These are phyloP conservation scores for Taiwanofungus camphoratus DNA, from an alignment of 1,284 basidiomycete species.

Conservation along the genomic window DNA sequence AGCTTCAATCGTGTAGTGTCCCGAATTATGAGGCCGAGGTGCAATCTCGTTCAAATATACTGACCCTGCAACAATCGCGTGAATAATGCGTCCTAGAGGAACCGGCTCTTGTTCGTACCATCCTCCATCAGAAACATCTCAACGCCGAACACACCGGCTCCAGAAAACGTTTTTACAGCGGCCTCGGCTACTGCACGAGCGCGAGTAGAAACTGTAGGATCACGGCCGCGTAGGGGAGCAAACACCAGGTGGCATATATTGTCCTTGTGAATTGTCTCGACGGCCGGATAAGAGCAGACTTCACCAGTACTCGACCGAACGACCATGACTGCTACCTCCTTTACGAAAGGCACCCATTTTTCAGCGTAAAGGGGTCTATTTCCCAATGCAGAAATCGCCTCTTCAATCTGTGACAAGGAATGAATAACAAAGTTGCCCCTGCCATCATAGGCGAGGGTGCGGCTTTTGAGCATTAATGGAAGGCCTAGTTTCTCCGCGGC, in stretches of 20 bases:
- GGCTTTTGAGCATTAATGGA: conserved; percentile 95
- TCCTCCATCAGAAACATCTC: conserved; percentile 95
- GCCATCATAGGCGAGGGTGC: conserved; percentile 95
- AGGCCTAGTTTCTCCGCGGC: conserved; percentile 64
- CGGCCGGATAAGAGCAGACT: conserved; percentile 83
- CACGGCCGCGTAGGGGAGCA: conserved; percentile 69
- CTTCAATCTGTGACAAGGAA: conserved; percentile 45
- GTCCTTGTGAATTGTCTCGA: conserved; percentile 94
- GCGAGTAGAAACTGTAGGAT: conserved; percentile 50
- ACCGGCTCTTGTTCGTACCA: conserved; percentile 45
- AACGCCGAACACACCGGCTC: conserved; percentile 96
- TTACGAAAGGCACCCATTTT: conserved; percentile 85
- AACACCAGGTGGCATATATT: conserved; percentile 93
- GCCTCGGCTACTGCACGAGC: conserved; percentile 79
- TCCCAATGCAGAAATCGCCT: conserved; percentile 65
- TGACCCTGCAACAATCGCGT: conserved; percentile 41
- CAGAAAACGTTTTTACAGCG: conserved; percentile 77
- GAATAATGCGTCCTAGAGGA: not conserved
- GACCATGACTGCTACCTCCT: conserved; percentile 97
- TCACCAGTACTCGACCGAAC: conserved; percentile 77
- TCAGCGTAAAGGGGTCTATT: conserved; percentile 85
- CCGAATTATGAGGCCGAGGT: conserved; percentile 98
- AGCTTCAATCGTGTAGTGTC: conserved; percentile 99
- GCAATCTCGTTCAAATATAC: conserved; percentile 97
- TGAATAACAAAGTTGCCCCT: conserved; percentile 86